Evolutionary conservation across 1,284 basidiomycete genomes (phyloP).

Genomic region (Ustilago bromivora): DNA sequence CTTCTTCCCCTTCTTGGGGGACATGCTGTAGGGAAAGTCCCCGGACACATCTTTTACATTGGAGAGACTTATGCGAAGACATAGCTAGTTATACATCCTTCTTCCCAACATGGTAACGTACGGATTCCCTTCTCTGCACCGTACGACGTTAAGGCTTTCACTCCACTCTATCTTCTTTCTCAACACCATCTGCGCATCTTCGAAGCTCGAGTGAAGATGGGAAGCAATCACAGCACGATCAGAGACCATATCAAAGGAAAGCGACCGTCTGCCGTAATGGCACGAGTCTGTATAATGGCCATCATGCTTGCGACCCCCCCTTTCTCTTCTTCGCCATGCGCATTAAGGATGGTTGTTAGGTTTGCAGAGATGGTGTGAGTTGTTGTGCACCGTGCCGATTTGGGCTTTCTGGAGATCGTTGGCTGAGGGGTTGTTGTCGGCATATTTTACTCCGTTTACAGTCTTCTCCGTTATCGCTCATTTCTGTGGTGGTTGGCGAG

Average conservation of each 20-base stretch:
- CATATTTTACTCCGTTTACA: constrained; percentile 15
- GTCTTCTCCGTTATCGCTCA: constrained; percentile 22
- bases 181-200: constrained; percentile 3
- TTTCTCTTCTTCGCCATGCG: constrained; percentile 4
- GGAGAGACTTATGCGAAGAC: constrained; percentile 16
- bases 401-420: constrained; percentile 35
- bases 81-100: constrained; percentile 25
- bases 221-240: constrained; percentile 11
- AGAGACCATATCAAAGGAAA: constrained; percentile 53
- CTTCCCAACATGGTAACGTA: constrained; percentile 34
- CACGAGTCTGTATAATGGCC: constrained; percentile 34
- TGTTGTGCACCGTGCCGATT: constrained; percentile 13
- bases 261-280: constrained; percentile 54
- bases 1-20: constrained; percentile 21
- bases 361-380: constrained; percentile 4
- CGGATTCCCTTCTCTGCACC: constrained; percentile 14
- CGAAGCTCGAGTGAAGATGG: neutral
- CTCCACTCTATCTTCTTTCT: neutral
- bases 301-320: constrained; percentile 18
- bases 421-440: constrained; percentile 17
- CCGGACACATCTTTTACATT: constrained; percentile 49
- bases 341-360: constrained; percentile 10
- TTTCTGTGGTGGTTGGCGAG: constrained; percentile 14
- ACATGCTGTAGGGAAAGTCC: constrained; percentile 62
- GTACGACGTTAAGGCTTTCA: neutral